Evolutionary conservation across 805 yeast genomes (phyloP), one percentile per base, ranked within the genome.

Genomic region (Metschnikowia noctiluminum): DNA sequence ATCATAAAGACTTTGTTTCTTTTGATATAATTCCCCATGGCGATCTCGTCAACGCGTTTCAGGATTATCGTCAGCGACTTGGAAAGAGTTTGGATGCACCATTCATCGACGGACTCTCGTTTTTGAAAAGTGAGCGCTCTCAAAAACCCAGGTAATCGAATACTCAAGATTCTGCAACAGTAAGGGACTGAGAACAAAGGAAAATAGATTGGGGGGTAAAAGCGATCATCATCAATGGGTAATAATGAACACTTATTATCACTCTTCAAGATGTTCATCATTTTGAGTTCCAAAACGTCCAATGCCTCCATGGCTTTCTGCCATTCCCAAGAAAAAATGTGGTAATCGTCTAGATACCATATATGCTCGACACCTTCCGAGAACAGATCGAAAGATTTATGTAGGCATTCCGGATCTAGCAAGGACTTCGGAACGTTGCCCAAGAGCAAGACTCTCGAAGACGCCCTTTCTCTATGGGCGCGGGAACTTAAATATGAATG

Each of bases 1-100:
- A 79, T 79, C 15, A 90, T 68, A 53, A 90, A 85, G 0, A 80
- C 79, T 49, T 78, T 80, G 43, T 73, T 71, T 48, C 58, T 55
- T 32, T 61, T 64, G 8, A 42, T 49, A 31, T 62, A 56, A 28
- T 56, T 49, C 12, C 57, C 67, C 7, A 59, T 49, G 1, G 59
- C 47, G 14, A 52, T 48, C 9, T 52, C 50, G 26, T 26, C 37
- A n/a, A 43, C 40, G 16, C 53, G 35, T 9, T 45, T 32, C 28
- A 28, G 41, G 9, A 50, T 52, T n/a, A 16, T 28, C 28, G 41
- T 27, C 32, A 53, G 55, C 21, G 53, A 41, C 31, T 46, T 35
- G 28, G 47, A 49, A 46, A 63, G 49, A 41, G 48, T 58, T 43
- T 51, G 51, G 43, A 59, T 56, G 46, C 62, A 70, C 75, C 61